Percentiles rank a stretch among this genome's conserved stretches.
Conservation (phyloP, 2,329 filamentous ascomycete genomes). For the Lecanoromycetidae sp. region DNA sequence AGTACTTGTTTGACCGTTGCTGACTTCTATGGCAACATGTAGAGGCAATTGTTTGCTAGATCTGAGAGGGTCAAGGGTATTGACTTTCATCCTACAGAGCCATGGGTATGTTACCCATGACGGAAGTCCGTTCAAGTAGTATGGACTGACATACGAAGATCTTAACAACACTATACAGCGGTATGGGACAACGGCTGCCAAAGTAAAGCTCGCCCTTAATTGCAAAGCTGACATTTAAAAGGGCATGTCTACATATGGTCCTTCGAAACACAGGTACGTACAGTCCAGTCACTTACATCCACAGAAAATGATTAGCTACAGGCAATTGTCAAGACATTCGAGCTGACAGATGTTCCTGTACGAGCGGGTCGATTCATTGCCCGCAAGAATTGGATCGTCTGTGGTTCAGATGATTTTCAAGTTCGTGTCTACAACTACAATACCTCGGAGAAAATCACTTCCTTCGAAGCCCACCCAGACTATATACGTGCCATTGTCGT, state of each 20-base stretch:
- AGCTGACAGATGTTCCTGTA: constrained; percentile 95
- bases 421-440: constrained; percentile 96
- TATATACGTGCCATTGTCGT: constrained; percentile 96
- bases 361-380: constrained; percentile 93
- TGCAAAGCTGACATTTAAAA: constrained; percentile 27
- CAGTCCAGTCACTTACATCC: not conserved
- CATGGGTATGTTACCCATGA: constrained; percentile 55
- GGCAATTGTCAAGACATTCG: constrained; percentile 96
- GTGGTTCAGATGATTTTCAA: constrained; percentile 86
- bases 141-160: constrained; percentile 36
- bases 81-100: constrained; percentile 93
- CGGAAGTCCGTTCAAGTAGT: not conserved
- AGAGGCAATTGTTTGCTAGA: constrained; percentile 75
- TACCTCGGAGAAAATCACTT: constrained; percentile 94
- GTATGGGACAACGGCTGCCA: constrained; percentile 37
- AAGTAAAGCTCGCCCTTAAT: constrained; percentile 23
- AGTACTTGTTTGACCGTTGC: constrained; percentile 18
- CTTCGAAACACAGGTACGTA: constrained; percentile 67
- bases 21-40: constrained; percentile 26
- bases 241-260: constrained; percentile 99
- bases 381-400: constrained; percentile 98
- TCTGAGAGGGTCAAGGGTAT: constrained; percentile 95
- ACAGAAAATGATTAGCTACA: constrained; percentile 26
- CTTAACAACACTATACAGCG: constrained; percentile 90
- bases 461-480: constrained; percentile 94